Percentiles rank a stretch among this genome's conserved stretches.
These are phyloP conservation scores for Geoglossum glabrum DNA, from an alignment of 495 filamentous ascomycete species.

Conservation along the genomic window DNA sequence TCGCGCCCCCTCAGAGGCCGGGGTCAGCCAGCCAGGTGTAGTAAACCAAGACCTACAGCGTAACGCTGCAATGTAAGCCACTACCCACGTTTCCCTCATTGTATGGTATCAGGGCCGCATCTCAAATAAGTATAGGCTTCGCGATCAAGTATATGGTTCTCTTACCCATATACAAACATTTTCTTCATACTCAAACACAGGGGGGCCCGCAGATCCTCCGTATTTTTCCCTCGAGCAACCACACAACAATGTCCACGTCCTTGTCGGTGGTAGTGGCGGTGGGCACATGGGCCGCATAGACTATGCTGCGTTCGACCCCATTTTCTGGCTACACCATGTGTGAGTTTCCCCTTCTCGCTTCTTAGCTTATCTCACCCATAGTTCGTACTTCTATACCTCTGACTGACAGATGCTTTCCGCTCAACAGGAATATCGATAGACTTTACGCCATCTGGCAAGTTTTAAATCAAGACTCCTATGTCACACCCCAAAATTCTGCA, in stretches of 20 bases:
- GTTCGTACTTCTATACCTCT: background rate
- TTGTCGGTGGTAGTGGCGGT: slow-evolving; percentile 22
- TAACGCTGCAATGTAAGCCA: background rate
- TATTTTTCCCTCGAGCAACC: slow-evolving; percentile 43
- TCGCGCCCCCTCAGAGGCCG: background rate
- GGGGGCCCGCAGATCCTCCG: slow-evolving; percentile 10
- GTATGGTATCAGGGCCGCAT: background rate
- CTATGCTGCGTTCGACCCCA: slow-evolving; percentile 51
- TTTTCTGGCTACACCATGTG: slow-evolving; percentile 49
- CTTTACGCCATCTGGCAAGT: slow-evolving; percentile 54
- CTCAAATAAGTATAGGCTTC: background rate
- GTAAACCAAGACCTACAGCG: background rate
- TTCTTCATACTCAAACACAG: background rate
- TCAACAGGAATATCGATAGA: slow-evolving; percentile 40
- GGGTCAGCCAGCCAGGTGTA: background rate
- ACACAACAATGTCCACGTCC: slow-evolving; percentile 40
- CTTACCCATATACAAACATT: background rate
- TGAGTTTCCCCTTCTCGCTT: slow-evolving; percentile 10
- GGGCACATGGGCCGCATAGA: slow-evolving; percentile 36
- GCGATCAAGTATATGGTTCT: background rate
- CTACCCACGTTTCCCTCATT: background rate
- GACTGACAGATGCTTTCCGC: background rate
- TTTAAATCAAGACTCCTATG: slow-evolving; percentile 35
- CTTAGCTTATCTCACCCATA: no score
- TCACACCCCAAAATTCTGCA: slow-evolving; percentile 27